Evolutionary conservation across 192 early-diverging fungal species (phyloP).

Genomic region (Coemansia sp.): DNA sequence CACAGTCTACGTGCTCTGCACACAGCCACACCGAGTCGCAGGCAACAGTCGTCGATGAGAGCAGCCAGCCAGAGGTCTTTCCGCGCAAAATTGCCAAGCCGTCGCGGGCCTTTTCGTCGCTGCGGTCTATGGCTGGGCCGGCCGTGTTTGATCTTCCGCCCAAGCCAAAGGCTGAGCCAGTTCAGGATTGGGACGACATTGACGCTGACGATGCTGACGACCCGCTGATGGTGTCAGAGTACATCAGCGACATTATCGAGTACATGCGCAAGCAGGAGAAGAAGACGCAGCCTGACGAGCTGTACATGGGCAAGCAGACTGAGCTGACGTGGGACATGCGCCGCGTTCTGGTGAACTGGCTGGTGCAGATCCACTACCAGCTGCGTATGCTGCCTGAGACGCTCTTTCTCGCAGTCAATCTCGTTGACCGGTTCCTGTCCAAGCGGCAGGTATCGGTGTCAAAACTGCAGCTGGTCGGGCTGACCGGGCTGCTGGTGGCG

Average conservation of each 20-base stretch:
- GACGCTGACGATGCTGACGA: constrained; percentile 78
- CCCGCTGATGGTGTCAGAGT: constrained; percentile 93
- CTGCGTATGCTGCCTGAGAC: constrained; percentile 94
- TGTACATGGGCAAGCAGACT: constrained; percentile 82
- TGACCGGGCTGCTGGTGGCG: constrained; percentile 87
- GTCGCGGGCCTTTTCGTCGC: constrained; percentile 35
- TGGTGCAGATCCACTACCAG: constrained; percentile 88
- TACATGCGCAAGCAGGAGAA: constrained; percentile 80
- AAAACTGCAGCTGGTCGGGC: constrained; percentile 93
- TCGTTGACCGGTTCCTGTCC: constrained; percentile 94
- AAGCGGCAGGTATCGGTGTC: constrained; percentile 75
- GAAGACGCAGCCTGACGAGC: constrained; percentile 70
- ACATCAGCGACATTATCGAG: constrained; percentile 88
- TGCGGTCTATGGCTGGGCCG: constrained; percentile 14
- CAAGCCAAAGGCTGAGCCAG: constrained; percentile 2
- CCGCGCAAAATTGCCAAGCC: constrained; percentile 41
- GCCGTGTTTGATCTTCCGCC: constrained; percentile 10
- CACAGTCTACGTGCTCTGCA: constrained; percentile 18
- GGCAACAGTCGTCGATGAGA: constrained; percentile 32
- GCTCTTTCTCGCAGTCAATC: constrained; percentile 87
- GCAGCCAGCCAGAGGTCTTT: neutral
- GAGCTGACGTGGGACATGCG: constrained; percentile 94
- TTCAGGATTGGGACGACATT: constrained; percentile 66
- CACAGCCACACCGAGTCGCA: constrained; percentile 34
- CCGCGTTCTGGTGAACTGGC: constrained; percentile 90